Percentiles rank a stretch among this genome's conserved stretches.
Conservation (phyloP, 306 rosid genomes). For the Prunus campanulata region DNA sequence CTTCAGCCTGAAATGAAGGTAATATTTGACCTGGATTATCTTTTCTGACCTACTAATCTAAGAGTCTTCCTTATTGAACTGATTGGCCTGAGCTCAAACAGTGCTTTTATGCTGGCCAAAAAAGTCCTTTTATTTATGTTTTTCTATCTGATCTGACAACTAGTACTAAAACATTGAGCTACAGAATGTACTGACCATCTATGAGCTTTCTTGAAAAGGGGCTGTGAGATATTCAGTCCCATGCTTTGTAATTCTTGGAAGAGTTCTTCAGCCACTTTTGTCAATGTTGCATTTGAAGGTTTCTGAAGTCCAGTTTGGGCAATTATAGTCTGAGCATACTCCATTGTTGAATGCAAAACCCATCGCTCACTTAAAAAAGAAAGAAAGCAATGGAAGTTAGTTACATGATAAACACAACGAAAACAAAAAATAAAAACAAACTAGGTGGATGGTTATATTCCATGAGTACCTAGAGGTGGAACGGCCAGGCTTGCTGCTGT, state of each 20-base stretch:
- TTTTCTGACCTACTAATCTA: background rate
- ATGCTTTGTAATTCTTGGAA: slow-evolving; percentile 61
- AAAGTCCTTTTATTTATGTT: background rate
- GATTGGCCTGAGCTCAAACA: background rate
- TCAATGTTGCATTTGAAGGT: slow-evolving; percentile 56
- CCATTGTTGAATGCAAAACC: slow-evolving; percentile 83
- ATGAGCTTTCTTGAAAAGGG: slow-evolving; percentile 76
- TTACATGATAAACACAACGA: background rate
- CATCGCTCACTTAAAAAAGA: slow-evolving; percentile 66
- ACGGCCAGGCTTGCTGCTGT: slow-evolving; percentile 88
- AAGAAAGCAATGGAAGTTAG: slow-evolving; percentile 8
- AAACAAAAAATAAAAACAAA: background rate
- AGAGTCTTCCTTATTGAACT: background rate
- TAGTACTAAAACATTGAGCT: slow-evolving; percentile 12
- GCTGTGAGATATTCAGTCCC: slow-evolving; percentile 48
- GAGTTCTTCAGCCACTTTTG: slow-evolving; percentile 75
- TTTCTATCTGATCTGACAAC: slow-evolving; percentile 5
- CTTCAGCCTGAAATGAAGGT: background rate
- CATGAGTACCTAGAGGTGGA: slow-evolving; percentile 52
- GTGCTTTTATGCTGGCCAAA: background rate
- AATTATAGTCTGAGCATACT: slow-evolving; percentile 71
- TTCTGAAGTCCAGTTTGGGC: slow-evolving; percentile 78
- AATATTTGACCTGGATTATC: background rate
- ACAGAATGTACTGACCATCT: slow-evolving; percentile 68
- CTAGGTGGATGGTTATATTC: background rate